phyloP scores from a whole-genome alignment of 2,329 filamentous ascomycete species.

The Penicillium sp. region DNA sequence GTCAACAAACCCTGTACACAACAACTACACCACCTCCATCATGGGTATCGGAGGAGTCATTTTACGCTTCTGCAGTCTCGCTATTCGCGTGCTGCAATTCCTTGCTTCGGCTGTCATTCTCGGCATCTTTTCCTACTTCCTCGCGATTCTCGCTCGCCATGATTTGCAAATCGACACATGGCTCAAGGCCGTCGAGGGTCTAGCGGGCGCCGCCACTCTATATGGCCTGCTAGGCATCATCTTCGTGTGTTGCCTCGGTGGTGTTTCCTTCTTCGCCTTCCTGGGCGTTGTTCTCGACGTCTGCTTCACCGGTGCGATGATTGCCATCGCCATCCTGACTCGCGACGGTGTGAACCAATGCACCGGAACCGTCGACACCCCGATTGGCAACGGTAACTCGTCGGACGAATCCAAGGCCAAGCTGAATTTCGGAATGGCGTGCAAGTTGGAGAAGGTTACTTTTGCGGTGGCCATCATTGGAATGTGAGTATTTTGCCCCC shows the following conservation, averaged over 20 bases:
- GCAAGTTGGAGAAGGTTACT: slow-evolving; percentile 74
- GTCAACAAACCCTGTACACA: not conserved
- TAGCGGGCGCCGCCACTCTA: slow-evolving; percentile 73
- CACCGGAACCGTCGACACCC: slow-evolving; percentile 65
- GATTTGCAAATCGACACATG: slow-evolving; percentile 65
- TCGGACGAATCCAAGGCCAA: slow-evolving; percentile 52
- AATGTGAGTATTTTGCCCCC: slow-evolving; percentile 60
- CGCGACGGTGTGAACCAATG: slow-evolving; percentile 71
- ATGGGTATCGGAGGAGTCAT: slow-evolving; percentile 66
- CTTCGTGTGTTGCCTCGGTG: slow-evolving; percentile 78
- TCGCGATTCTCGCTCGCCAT: slow-evolving; percentile 72
- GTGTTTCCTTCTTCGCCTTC: slow-evolving; percentile 72
- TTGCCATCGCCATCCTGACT: slow-evolving; percentile 79
- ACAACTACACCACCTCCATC: slow-evolving; percentile 27
- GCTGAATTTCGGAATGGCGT: slow-evolving; percentile 64
- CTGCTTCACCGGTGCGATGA: slow-evolving; percentile 74
- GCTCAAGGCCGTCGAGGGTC: slow-evolving; percentile 75
- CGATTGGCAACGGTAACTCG: slow-evolving; percentile 68
- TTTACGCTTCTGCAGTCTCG: slow-evolving; percentile 71
- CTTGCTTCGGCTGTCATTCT: slow-evolving; percentile 74
- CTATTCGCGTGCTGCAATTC: slow-evolving; percentile 75
- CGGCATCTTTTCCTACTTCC: slow-evolving; percentile 82
- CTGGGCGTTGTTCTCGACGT: slow-evolving; percentile 77
- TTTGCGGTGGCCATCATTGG: slow-evolving; percentile 79
- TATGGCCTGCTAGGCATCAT: slow-evolving; percentile 76